Conservation (phyloP, 2,329 filamentous ascomycete genomes). For the Venturia oleaginea region DNA sequence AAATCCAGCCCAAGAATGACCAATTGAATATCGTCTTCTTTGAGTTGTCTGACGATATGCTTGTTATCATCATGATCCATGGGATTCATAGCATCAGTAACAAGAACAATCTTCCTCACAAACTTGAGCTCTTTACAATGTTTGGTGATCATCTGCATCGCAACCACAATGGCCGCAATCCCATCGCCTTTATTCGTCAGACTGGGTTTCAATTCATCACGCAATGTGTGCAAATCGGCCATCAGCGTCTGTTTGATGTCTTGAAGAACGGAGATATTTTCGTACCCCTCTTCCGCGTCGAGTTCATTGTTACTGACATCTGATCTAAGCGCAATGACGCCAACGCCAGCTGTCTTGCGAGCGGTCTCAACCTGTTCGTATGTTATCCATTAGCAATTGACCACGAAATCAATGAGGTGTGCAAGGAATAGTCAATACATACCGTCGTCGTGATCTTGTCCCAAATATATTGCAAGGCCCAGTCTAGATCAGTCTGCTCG, state of each 20-base stretch:
- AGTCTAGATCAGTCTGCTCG: conserved; percentile 73
- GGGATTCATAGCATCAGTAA: conserved; percentile 69
- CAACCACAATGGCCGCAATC: conserved; percentile 78
- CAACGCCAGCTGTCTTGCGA: conserved; percentile 64
- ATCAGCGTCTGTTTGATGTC: conserved; percentile 51
- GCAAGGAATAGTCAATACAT: conserved; percentile 25
- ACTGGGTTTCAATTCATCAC: conserved; percentile 56
- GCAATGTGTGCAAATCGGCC: conserved; percentile 42
- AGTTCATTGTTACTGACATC: conserved; percentile 61
- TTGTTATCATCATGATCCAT: conserved; percentile 65
- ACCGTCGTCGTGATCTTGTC: conserved; percentile 77
- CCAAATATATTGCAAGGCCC: conserved; percentile 86
- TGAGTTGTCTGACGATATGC: conserved; percentile 64
- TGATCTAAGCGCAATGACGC: conserved; percentile 77
- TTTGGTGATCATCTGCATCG: conserved; percentile 72
- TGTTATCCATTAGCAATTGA: not conserved
- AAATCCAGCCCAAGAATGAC: conserved; percentile 57
- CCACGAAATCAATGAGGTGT: not conserved
- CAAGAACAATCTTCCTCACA: conserved; percentile 67
- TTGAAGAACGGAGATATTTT: conserved; percentile 67
- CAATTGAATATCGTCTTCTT: conserved; percentile 67
- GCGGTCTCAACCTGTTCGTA: conserved; percentile 47
- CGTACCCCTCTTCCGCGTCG: conserved; percentile 60
- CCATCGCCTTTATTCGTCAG: conserved; percentile 62
- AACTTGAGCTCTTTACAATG: conserved; percentile 78